Conservation (phyloP, 768 basidiomycete species). For the Amanita pallidorosea region DNA sequence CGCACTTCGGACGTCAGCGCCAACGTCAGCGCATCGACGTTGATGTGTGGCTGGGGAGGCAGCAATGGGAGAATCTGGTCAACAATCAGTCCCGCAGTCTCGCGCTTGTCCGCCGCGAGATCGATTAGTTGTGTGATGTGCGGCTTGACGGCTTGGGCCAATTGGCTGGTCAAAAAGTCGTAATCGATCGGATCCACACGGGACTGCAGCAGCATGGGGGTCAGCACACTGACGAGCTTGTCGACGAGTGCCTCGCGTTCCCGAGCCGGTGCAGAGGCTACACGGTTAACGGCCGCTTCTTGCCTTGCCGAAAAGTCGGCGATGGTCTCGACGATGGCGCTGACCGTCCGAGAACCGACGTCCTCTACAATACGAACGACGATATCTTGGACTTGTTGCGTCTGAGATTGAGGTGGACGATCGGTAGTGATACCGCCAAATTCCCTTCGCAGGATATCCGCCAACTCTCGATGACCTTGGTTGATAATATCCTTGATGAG, state of each 20-base stretch:
- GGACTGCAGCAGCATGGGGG: constrained; percentile 50
- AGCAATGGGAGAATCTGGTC: constrained; percentile 60
- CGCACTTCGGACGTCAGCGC: constrained; percentile 63
- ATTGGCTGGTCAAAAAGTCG: constrained; percentile 59
- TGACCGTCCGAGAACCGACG: constrained; percentile 42
- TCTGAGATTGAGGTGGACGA: constrained; percentile 18
- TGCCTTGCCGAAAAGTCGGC: constrained; percentile 45
- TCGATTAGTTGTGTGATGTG: constrained; percentile 85
- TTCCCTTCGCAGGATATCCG: constrained; percentile 47
- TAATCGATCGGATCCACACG: constrained; percentile 68
- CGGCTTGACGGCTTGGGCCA: constrained; percentile 81
- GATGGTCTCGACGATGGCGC: constrained; percentile 51
- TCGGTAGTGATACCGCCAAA: constrained; percentile 35
- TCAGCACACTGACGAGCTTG: constrained; percentile 44
- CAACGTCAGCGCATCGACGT: constrained; percentile 44
- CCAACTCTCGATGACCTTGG: constrained; percentile 53
- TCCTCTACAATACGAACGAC: constrained; percentile 44
- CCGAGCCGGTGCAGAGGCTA: constrained; percentile 28
- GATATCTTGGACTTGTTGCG: constrained; percentile 12
- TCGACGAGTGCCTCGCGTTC: constrained; percentile 52
- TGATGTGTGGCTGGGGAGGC: constrained; percentile 29
- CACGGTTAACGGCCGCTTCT: constrained; percentile 34
- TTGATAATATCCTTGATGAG: constrained; percentile 61
- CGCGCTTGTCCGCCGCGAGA: constrained; percentile 79
- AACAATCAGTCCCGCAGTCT: constrained; percentile 76